Evolutionary conservation across 1,284 basidiomycete species (phyloP), one percentile per base, ranked within the genome.

Genomic region (Neonothopanus nambi): DNA sequence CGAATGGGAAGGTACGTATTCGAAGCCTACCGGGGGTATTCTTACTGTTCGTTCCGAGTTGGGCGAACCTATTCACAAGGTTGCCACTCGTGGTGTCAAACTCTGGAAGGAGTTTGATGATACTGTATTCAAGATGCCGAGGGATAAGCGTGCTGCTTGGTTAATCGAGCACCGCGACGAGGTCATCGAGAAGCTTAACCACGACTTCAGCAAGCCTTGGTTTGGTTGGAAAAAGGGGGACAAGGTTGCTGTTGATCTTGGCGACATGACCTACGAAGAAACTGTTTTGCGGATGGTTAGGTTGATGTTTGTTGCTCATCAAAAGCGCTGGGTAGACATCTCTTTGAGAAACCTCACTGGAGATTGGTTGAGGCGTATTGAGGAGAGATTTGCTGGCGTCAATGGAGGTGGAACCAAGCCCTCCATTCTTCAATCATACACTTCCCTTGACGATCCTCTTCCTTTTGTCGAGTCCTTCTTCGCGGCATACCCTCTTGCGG

Each of bases 81-180:
- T 98, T 67, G 95, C 96, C 49, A 99, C 89, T 46, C 91, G 97
- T 48, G 97, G 84, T 52, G 93, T 98, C 68, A 97, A 93, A 76
- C 80, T 99, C 45, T 99, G 96, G 96, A 93, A 93, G 70, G 95
- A 99, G 77, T 97, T 98, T 67, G 97, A 99, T 69, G 88, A 97
- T 64, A 93, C 87, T 11, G 90, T 99, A 57, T 99, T 99, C 82
- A 89, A 88, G 69, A 73, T 98, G 58, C 87, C 95, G 12, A 93
- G 95, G 73, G 95, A 98, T 75, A 99, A 99, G 81, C 89, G 95
- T 51, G 79, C 72, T 20, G 81, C 85, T 4, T 99, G 95, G 95
- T 78, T 99, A 61, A 77, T 80, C 48, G 88, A 93, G 73, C 91
- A 90, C 66, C 88, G 88, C 67, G 86, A 90, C 55, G 95, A 95